These are phyloP conservation scores for Trichoderma virens DNA, from an alignment of 495 filamentous ascomycete species.

Conservation along the genomic window DNA sequence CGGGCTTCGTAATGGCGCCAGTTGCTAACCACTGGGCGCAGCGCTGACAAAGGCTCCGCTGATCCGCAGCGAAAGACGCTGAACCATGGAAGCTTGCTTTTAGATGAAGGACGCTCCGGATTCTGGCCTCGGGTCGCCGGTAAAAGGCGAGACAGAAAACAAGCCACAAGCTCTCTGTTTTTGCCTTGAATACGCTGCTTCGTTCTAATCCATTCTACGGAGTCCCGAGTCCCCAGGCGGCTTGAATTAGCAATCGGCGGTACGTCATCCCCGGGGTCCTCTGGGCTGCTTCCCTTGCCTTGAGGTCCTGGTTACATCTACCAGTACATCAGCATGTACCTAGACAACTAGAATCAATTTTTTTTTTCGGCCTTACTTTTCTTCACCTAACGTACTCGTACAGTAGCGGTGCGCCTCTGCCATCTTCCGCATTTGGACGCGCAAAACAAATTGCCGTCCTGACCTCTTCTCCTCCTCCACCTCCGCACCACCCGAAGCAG, in stretches of 20 bases:
- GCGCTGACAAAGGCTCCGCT: constrained; percentile 6
- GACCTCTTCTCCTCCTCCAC: background rate
- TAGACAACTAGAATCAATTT: background rate
- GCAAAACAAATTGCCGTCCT: constrained; percentile 3
- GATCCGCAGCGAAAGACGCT: background rate
- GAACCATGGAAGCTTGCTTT: background rate
- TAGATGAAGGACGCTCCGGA: too few species aligned
- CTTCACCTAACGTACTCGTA: background rate
- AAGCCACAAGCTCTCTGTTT: too few species aligned
- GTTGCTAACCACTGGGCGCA: background rate
- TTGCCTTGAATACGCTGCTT: too few species aligned
- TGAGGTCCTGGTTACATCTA: too few species aligned
- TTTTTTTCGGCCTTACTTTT: background rate
- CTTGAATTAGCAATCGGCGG: too few species aligned
- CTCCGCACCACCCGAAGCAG: constrained; percentile 3
- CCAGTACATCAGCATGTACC: too few species aligned
- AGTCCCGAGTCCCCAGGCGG: too few species aligned
- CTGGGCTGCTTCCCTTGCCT: too few species aligned
- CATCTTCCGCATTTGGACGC: background rate
- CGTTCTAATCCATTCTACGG: too few species aligned
- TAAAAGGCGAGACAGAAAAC: background rate
- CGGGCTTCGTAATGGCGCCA: constrained; percentile 1
- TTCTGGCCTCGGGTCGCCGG: background rate
- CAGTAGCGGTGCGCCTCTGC: background rate
- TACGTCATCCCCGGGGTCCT: too few species aligned